Conservation (phyloP, 2,329 filamentous ascomycete genomes). For the Lithohypha guttulata region DNA sequence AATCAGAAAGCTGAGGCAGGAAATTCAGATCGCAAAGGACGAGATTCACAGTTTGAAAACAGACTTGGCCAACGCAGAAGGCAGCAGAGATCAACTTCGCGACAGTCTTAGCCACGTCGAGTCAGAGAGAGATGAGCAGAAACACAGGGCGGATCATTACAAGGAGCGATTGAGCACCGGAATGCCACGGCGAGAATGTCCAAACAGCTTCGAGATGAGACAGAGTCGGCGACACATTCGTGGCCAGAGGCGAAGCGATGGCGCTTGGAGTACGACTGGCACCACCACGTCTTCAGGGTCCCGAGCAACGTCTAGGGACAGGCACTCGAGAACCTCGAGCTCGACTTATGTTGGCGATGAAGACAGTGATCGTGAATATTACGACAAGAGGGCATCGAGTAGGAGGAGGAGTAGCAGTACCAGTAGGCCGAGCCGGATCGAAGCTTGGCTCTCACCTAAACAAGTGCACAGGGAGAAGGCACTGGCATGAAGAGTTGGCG, state of each 20-base stretch:
- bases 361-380: conserved; percentile 7
- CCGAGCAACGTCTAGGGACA: background rate
- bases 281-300: conserved; percentile 1
- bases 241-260: background rate
- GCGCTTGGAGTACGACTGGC: background rate
- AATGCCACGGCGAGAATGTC: background rate
- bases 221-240: background rate
- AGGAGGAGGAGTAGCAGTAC: background rate
- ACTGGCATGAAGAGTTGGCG: background rate
- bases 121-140: conserved; percentile 1
- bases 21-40: conserved; percentile 1
- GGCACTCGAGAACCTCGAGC: conserved; percentile 3
- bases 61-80: background rate
- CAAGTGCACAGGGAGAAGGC: background rate
- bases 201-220: background rate
- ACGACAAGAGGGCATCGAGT: background rate
- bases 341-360: conserved; percentile 5
- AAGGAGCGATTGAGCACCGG: conserved; percentile 2
- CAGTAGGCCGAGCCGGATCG: background rate
- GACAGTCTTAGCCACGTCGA: conserved; percentile 1
- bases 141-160: conserved; percentile 1
- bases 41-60: conserved; percentile 1
- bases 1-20: background rate
- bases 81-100: conserved; percentile 1
- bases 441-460: conserved; percentile 5